A percentile compares a stretch with the other conserved stretches of the same genome.
Conservation (phyloP, 345 rosid genomes). For the Cochlearia excelsa region DNA sequence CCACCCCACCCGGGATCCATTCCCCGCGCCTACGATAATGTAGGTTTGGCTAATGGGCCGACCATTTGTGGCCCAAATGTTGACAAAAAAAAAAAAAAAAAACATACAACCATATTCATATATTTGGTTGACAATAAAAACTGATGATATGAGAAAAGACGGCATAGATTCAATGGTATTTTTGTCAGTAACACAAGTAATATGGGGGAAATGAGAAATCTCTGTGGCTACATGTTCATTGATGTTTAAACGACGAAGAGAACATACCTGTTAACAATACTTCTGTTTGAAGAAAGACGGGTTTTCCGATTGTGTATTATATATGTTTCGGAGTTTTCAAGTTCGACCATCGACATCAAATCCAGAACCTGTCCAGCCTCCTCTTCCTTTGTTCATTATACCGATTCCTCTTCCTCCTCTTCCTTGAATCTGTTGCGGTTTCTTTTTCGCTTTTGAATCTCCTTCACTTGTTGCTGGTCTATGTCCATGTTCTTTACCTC, state of each 20-base stretch:
- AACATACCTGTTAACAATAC: conserved; percentile 9
- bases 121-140: too few relatives aligned
- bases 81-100: too few relatives aligned
- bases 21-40: too few relatives aligned
- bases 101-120: too few relatives aligned
- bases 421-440: conserved; percentile 51
- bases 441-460: conserved; percentile 59
- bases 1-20: too few relatives aligned
- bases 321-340: conserved; percentile 17
- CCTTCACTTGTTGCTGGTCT: conserved; percentile 42
- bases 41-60: too few relatives aligned
- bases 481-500: conserved; percentile 40
- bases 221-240: conserved; percentile 8
- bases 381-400: conserved; percentile 55
- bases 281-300: neutral
- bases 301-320: neutral
- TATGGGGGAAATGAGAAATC: conserved; percentile 9
- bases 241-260: conserved; percentile 18
- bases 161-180: too few relatives aligned
- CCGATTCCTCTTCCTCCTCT: conserved; percentile 69
- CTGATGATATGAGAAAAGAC: too few relatives aligned
- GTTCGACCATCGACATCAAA: conserved; percentile 75
- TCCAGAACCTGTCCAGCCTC: conserved; percentile 80
- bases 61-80: too few relatives aligned
- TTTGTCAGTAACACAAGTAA: too few relatives aligned